phyloP scores from a whole-genome alignment of 139 green algal genomes.

The Chlorella sp. region DNA sequence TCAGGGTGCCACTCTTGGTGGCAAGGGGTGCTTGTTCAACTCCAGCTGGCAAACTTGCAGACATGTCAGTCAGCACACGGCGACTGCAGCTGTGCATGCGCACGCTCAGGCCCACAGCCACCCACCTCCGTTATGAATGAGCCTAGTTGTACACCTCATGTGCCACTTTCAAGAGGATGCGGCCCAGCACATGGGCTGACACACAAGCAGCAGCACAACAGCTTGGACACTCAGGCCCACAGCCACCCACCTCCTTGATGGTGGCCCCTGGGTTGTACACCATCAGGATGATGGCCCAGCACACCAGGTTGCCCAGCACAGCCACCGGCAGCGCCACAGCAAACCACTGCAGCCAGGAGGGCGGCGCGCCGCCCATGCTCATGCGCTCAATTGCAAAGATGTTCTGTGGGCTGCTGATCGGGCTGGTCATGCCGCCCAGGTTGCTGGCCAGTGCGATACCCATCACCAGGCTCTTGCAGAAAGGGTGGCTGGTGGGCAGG shows the following conservation, averaged over 20 bases:
- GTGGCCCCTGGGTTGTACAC: constrained; percentile 34
- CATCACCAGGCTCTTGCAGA: constrained; percentile 58
- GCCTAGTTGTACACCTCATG: too few relatives aligned
- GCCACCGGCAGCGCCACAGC: constrained; percentile 58
- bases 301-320: constrained; percentile 38
- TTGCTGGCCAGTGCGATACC: constrained; percentile 71
- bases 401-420: constrained; percentile 62
- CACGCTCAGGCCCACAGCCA: too few relatives aligned
- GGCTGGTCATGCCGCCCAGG: constrained; percentile 66
- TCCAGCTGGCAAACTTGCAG: too few relatives aligned
- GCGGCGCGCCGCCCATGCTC: constrained; percentile 39
- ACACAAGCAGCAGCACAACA: too few relatives aligned
- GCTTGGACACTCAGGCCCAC: too few relatives aligned
- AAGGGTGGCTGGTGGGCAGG: constrained; percentile 35
- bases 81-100: too few relatives aligned
- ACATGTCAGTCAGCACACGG: too few relatives aligned
- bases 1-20: too few relatives aligned
- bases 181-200: too few relatives aligned
- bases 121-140: too few relatives aligned
- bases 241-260: constrained; percentile 42
- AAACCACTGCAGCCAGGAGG: constrained; percentile 71
- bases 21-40: too few relatives aligned
- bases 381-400: constrained; percentile 77
- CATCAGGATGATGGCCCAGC: constrained; percentile 44
- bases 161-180: too few relatives aligned